Conservation (phyloP, 1,284 basidiomycete species). For the Pseudozyma pruni region DNA sequence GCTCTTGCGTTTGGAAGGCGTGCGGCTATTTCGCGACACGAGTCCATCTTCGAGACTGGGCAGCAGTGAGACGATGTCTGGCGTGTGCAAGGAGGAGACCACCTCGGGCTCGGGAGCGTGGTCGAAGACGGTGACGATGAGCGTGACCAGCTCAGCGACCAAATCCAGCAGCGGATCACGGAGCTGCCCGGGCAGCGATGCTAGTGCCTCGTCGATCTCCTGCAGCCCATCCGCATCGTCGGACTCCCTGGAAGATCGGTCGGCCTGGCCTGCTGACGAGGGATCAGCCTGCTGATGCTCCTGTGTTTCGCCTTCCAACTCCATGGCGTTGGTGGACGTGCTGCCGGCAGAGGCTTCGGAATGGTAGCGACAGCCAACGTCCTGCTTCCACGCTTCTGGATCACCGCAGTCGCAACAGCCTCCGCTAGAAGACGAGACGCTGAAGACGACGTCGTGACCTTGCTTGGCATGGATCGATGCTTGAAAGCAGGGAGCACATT, state of each 20-base stretch:
- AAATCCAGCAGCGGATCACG: slow-evolving; percentile 79
- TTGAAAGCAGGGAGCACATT: slow-evolving; percentile 65
- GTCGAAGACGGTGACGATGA: slow-evolving; percentile 84
- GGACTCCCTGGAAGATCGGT: not conserved
- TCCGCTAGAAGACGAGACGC: slow-evolving; percentile 58
- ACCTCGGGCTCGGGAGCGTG: slow-evolving; percentile 81
- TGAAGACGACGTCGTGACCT: slow-evolving; percentile 65
- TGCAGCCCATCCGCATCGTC: slow-evolving; percentile 33
- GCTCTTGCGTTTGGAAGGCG: slow-evolving; percentile 38
- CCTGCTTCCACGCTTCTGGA: slow-evolving; percentile 64
- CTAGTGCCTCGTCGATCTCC: slow-evolving; percentile 29
- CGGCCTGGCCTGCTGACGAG: not conserved
- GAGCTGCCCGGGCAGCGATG: slow-evolving; percentile 70
- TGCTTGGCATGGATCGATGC: slow-evolving; percentile 59
- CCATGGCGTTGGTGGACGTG: slow-evolving; percentile 31
- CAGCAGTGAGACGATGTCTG: slow-evolving; percentile 75
- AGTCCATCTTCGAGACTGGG: slow-evolving; percentile 53
- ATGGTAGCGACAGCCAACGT: slow-evolving; percentile 63
- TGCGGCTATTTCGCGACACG: slow-evolving; percentile 20
- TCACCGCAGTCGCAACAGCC: slow-evolving; percentile 68
- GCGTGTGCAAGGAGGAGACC: slow-evolving; percentile 71
- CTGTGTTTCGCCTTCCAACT: slow-evolving; percentile 31
- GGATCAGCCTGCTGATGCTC: not conserved
- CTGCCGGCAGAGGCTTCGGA: slow-evolving; percentile 15
- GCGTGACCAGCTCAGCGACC: slow-evolving; percentile 82